Conservation (phyloP, 805 yeast genomes). For the Sugiyamaella lignohabitans region DNA sequence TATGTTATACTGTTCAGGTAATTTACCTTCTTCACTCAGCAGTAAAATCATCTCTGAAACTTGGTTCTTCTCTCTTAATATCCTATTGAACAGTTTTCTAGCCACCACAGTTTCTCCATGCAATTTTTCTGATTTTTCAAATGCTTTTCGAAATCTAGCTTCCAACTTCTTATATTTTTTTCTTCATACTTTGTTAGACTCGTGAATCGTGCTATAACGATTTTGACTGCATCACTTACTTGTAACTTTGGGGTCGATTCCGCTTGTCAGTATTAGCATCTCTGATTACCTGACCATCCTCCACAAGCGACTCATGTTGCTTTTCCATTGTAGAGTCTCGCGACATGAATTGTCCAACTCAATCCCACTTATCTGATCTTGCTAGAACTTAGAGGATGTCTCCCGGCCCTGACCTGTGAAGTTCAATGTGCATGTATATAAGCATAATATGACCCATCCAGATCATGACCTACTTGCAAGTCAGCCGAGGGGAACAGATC, state of each 20-base stretch:
- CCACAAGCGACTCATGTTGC: background rate
- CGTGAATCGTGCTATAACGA: slow-evolving; percentile 10
- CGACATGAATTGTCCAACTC: background rate
- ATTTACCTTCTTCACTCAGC: slow-evolving; percentile 11
- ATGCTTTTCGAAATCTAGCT: slow-evolving; percentile 12
- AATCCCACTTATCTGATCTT: too few species aligned
- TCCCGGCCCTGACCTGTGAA: too few species aligned
- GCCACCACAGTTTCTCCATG: slow-evolving; percentile 10
- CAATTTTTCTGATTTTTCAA: slow-evolving; percentile 17
- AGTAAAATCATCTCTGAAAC: slow-evolving; percentile 14
- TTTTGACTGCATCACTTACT: background rate
- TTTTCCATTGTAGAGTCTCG: background rate
- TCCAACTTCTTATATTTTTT: slow-evolving; percentile 18
- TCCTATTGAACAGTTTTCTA: slow-evolving; percentile 15
- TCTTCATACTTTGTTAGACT: too few species aligned
- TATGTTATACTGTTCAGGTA: slow-evolving; percentile 6
- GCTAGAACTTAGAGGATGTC: too few species aligned
- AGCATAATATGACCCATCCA: too few species aligned
- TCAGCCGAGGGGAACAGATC: too few species aligned
- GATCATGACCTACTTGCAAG: too few species aligned
- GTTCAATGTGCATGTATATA: too few species aligned
- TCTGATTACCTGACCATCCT: background rate
- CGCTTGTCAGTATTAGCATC: background rate
- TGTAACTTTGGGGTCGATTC: background rate
- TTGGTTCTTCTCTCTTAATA: slow-evolving; percentile 16